Evolutionary conservation across 1,284 basidiomycete genomes (phyloP).

Genomic region (Lentinula novae-zelandiae): DNA sequence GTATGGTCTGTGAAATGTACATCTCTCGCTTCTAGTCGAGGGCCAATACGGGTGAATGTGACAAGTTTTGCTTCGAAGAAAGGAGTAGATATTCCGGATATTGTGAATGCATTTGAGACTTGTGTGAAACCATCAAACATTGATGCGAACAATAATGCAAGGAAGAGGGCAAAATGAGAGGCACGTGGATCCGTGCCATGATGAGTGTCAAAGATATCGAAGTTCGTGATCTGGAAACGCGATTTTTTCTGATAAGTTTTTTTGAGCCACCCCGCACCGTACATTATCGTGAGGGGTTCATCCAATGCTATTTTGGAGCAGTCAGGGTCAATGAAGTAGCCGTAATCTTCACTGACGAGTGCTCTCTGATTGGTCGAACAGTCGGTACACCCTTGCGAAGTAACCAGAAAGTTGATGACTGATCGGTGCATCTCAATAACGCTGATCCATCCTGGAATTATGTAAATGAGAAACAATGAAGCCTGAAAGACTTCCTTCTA

Average conservation of each 20-base stretch:
- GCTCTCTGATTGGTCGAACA: neutral
- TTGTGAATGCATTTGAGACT: neutral
- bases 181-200: neutral
- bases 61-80: neutral
- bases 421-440: neutral
- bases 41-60: neutral
- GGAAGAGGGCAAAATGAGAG: neutral
- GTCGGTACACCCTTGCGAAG: neutral
- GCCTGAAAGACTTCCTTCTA: neutral
- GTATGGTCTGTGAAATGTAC: neutral
- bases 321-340: neutral
- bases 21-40: neutral
- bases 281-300: neutral
- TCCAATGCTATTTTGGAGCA: neutral
- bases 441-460: neutral
- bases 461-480: too few species aligned
- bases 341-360: neutral
- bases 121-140: neutral
- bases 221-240: neutral
- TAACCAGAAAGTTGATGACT: neutral
- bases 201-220: neutral
- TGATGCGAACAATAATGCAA: neutral
- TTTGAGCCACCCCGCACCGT: constrained; percentile 1
- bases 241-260: neutral
- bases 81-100: neutral